These are phyloP conservation scores for Nakataea oryzae DNA, from an alignment of 2,329 filamentous ascomycete species.

Conservation along the genomic window DNA sequence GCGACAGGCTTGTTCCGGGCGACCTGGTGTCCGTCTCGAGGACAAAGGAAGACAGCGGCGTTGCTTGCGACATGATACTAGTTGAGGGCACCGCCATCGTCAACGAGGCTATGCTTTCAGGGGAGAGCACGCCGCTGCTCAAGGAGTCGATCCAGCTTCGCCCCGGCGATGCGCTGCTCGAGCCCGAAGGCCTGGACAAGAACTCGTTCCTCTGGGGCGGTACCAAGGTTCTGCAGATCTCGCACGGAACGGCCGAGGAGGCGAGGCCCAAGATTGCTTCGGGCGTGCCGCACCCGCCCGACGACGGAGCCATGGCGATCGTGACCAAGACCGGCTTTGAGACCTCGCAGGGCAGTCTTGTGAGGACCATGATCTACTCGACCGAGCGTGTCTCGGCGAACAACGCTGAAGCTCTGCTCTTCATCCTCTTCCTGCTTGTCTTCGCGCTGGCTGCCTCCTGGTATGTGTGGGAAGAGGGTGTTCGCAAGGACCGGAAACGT, in stretches of 20 bases:
- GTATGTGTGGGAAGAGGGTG: constrained; percentile 98
- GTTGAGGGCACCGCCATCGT: constrained; percentile 95
- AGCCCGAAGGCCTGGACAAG: constrained; percentile 89
- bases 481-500: constrained; percentile 86
- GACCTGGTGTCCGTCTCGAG: constrained; percentile 87
- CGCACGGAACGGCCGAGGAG: constrained; percentile 71
- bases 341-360: constrained; percentile 93
- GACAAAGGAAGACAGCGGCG: constrained; percentile 93
- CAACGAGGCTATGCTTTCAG: constrained; percentile 98
- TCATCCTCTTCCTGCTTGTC: constrained; percentile 91
- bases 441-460: constrained; percentile 96
- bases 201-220: constrained; percentile 94
- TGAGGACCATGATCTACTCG: constrained; percentile 99
- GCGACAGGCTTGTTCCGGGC: constrained; percentile 85
- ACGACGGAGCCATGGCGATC: constrained; percentile 87
- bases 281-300: constrained; percentile 74
- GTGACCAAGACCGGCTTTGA: constrained; percentile 98
- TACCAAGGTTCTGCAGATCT: constrained; percentile 93
- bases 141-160: constrained; percentile 94
- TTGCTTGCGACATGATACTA: constrained; percentile 93
- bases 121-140: constrained; percentile 90
- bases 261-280: constrained; percentile 62
- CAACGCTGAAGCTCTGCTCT: constrained; percentile 90
- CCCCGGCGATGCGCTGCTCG: constrained; percentile 68
- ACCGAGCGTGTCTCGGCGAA: constrained; percentile 98